Evolutionary conservation across 164 flowering plant genomes (phyloP).

Genomic region (Umbilicus rupestris): DNA sequence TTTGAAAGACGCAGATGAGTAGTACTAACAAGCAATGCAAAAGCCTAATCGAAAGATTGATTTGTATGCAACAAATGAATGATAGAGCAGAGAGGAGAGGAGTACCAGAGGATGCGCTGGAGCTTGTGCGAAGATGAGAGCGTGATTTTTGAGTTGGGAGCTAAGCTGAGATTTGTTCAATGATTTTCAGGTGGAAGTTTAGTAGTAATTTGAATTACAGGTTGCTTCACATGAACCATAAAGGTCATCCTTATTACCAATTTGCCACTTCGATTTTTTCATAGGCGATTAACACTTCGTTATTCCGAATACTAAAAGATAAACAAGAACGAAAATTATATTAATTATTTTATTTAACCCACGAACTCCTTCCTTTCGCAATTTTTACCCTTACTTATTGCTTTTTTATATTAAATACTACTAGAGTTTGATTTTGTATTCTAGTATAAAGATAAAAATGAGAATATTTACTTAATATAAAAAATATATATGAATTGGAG

Average conservation of each 20-base stretch:
- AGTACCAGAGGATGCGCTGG: background rate
- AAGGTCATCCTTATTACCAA: background rate
- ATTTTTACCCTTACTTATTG: too few relatives aligned
- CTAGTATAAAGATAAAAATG: too few relatives aligned
- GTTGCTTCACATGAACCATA: background rate
- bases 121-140: background rate
- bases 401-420: too few relatives aligned
- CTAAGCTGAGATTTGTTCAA: background rate
- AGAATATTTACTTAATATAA: too few relatives aligned
- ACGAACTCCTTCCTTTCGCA: too few relatives aligned
- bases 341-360: too few relatives aligned
- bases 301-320: too few relatives aligned
- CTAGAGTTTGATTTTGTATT: too few relatives aligned
- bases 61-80: background rate
- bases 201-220: slow-evolving; percentile 4
- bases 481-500: too few relatives aligned
- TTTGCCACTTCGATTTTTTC: background rate
- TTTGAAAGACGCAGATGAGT: background rate
- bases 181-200: slow-evolving; percentile 2
- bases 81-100: background rate
- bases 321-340: too few relatives aligned
- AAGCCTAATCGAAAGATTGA: background rate
- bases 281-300: too few relatives aligned
- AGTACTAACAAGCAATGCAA: background rate
- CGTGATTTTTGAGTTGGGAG: background rate